A percentile compares a stretch with the other conserved stretches of the same genome.
Evolutionary conservation across 2,329 filamentous ascomycete genomes (phyloP).

Genomic region (Cordyceps pruinosa): DNA sequence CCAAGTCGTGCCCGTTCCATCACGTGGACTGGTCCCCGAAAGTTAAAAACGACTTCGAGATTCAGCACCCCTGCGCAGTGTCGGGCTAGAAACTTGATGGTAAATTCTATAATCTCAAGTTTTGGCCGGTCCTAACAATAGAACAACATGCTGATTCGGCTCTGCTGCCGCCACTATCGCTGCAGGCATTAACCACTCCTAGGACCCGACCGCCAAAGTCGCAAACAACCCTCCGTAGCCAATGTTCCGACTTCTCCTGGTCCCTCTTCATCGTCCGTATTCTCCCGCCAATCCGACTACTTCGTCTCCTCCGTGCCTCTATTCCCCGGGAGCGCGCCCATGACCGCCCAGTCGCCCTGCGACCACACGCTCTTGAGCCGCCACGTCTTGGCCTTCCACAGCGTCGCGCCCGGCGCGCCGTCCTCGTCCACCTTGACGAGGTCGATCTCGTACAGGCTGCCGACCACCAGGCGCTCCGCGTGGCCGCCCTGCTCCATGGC

Average conservation of each 20-base stretch:
- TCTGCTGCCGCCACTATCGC: too few species aligned
- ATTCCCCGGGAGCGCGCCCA: constrained; percentile 1
- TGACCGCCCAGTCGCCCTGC: constrained; percentile 9
- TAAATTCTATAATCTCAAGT: neutral
- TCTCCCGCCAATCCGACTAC: too few species aligned
- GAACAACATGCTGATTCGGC: neutral
- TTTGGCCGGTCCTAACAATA: neutral
- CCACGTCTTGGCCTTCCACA: constrained; percentile 10
- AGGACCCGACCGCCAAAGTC: too few species aligned
- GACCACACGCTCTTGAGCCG: constrained; percentile 8
- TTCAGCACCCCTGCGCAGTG: too few species aligned
- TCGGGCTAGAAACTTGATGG: neutral
- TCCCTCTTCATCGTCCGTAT: too few species aligned
- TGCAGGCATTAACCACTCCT: too few species aligned
- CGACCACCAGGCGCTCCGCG: neutral
- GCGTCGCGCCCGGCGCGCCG: neutral
- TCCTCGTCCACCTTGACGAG: constrained; percentile 1
- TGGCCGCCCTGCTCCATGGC: neutral
- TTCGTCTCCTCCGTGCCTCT: neutral
- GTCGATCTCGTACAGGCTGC: constrained; percentile 4
- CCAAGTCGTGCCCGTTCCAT: neutral
- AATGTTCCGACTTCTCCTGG: too few species aligned
- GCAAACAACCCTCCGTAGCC: too few species aligned
- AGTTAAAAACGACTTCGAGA: neutral
- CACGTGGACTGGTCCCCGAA: neutral